Evolutionary conservation across 805 yeast species (phyloP), one percentile per base, ranked within the genome.

Genomic region (Hanseniaspora thailandica): DNA sequence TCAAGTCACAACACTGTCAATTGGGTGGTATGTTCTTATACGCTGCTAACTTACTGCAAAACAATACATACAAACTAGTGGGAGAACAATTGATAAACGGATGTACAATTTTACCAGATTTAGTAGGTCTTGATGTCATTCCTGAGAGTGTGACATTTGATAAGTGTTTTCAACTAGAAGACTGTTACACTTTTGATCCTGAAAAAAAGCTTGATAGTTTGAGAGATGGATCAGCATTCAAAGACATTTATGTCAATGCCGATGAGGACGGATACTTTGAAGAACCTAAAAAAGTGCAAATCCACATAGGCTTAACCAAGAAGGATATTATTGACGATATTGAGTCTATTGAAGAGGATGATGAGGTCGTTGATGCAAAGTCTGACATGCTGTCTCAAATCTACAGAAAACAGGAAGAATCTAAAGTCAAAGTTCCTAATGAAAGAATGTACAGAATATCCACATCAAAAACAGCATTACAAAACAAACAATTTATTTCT

Each of bases 21-120:
- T 65, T 76, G 4, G 82, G 81, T 15, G 77, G 81, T 2, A 76
- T 75, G 72, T 66, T 74, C 59, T 76, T 76, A 0, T 59, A 77
- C 25, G 77, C 76, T 1, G 67, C 76, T 5, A 71, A 65, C 45
- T 53, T 76, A 1, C 67, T 77, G 19, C 52, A 58, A 35, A 58
- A 67, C 10, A 66, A 70, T 6, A 57, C 62, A 4, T 74, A 73
- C 55, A 55, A 72, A 46, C 25, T 10, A 25, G 17, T 43, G n/a
- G 82, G 76, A 3, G 64, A 62, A 20, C 63, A 69, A 38, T 55
- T 79, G 9, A 70, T 81, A 0, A 62, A 69, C 43, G 80, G 82
- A 6, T 78, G 82, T 59, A 70, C 68, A 40, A 63, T 71, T 56
- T 61, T 78, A 34, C 71, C 70, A 48, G 63, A 70, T 45, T 62